Evolutionary conservation across 2,329 filamentous ascomycete species (phyloP), one percentile per base, ranked within the genome.

Genomic region (Exophiala viscosa): DNA sequence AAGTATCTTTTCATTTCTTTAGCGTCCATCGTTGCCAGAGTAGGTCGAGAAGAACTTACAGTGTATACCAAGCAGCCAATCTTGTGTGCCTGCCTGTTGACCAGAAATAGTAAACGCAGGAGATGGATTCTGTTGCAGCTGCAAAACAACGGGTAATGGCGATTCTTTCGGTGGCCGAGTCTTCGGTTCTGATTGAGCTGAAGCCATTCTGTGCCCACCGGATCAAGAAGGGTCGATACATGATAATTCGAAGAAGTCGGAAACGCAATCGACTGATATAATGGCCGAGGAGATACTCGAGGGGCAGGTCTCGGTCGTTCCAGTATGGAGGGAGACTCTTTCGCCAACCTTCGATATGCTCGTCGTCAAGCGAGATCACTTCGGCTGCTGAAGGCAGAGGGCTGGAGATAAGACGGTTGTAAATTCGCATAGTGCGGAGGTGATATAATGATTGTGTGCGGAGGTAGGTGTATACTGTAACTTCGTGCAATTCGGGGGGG

Each of bases 41-140:
- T 13, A 23, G 6, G 3, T 33, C 6, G 10, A 32, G 18, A 28
- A 28, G 7, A 14, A 58, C 55, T 52, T 58, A 60, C 65, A 75
- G 64, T 62, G 73, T 71, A 54, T 75, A 74, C 73, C 72, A 75
- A 42, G 67, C 70, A 9, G 69, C 70, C 17, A 75, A 59, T 52
- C 71, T 66, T 2, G 71, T 73, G 50, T 69, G 69, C 38, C 70
- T 64, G 43, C 69, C 66, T 13, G 66, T 69, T 31, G 67, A 64
- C 64, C 73, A 69, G 49, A 70, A 75, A 31, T 72, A 67, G 1
- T 66, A 68, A 38, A 75, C 73, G 3, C 67, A 71, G 1, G 66
- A 64, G 31, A 75, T 74, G 5, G 70, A 73, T 34, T 71, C 58
- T 8, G 70, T 64, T 1, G 72, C 70, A 48, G 70, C 70, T 36